Percentiles rank a stretch among this genome's conserved stretches.
Conservation (phyloP, 768 basidiomycete species). For the Termitomyces sp. region DNA sequence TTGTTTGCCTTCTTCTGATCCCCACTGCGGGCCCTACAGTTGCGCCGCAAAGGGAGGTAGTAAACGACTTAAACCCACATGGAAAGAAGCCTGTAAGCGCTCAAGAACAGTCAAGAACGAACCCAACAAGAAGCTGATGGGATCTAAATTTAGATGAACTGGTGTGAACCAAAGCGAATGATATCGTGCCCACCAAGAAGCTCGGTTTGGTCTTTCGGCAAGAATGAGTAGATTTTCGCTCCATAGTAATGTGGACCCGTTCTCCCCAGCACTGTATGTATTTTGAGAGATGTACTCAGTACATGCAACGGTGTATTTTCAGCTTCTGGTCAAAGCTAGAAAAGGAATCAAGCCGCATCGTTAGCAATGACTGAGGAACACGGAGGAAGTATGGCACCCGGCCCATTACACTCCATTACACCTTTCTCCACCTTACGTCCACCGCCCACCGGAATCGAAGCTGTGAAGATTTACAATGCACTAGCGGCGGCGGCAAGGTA, state of each 20-base stretch:
- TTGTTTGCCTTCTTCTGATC: neutral
- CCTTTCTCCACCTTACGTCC: neutral
- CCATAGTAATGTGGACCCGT: neutral
- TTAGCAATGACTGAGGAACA: neutral
- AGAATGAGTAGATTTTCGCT: neutral
- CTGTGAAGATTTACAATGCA: neutral
- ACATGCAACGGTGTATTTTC: neutral
- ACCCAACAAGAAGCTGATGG: slow-evolving; percentile 1
- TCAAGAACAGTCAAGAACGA: slow-evolving; percentile 1
- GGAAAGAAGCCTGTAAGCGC: neutral
- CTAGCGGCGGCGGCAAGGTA: neutral
- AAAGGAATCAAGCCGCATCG: neutral
- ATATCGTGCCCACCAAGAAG: neutral
- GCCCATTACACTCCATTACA: neutral
- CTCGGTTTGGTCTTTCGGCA: neutral
- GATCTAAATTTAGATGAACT: slow-evolving; percentile 2
- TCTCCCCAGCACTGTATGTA: too few species aligned
- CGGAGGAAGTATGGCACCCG: too few species aligned
- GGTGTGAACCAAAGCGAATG: neutral
- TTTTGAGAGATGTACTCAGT: neutral
- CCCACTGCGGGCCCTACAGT: neutral
- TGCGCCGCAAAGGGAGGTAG: slow-evolving; percentile 10
- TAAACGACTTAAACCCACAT: neutral
- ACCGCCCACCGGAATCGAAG: too few species aligned
- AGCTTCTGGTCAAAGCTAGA: neutral